Percentiles rank a stretch among this genome's conserved stretches.
These are phyloP conservation scores for Salix exigua DNA, from an alignment of 345 rosid species.

Conservation along the genomic window DNA sequence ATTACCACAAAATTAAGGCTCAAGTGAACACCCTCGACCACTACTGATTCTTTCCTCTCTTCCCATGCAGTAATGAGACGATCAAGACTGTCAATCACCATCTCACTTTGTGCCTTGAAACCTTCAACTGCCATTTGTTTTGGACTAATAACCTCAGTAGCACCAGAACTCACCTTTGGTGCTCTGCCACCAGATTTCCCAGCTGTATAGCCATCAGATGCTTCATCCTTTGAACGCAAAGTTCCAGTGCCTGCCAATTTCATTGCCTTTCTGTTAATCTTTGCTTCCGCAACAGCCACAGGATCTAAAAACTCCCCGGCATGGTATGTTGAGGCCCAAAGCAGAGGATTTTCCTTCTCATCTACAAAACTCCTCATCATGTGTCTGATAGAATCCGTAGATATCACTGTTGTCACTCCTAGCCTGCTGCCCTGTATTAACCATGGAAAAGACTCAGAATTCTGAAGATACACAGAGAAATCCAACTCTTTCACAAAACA, in stretches of 20 bases:
- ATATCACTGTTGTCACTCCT: slow-evolving; percentile 90
- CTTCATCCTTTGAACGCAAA: slow-evolving; percentile 43
- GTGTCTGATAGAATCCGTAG: slow-evolving; percentile 94
- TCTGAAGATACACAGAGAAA: not conserved
- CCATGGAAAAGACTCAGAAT: not conserved
- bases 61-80: slow-evolving; percentile 96
- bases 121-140: slow-evolving; percentile 99
- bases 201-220: slow-evolving; percentile 28
- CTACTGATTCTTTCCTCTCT: slow-evolving; percentile 91
- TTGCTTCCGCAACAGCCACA: slow-evolving; percentile 89
- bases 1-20: slow-evolving; percentile 98
- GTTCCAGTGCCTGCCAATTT: slow-evolving; percentile 49
- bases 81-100: slow-evolving; percentile 99
- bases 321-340: slow-evolving; percentile 99
- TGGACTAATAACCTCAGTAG: slow-evolving; percentile 50
- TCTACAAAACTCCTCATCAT: slow-evolving; percentile 98
- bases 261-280: slow-evolving; percentile 66
- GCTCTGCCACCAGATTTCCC: slow-evolving; percentile 44
- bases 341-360: slow-evolving; percentile 84
- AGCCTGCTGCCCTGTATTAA: slow-evolving; percentile 62
- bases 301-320: slow-evolving; percentile 94
- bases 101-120: slow-evolving; percentile 96
- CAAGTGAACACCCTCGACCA: slow-evolving; percentile 97
- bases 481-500: not conserved
- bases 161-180: slow-evolving; percentile 35